Conservation (phyloP, 345 rosid species). For the Schrenkiella parvula region DNA sequence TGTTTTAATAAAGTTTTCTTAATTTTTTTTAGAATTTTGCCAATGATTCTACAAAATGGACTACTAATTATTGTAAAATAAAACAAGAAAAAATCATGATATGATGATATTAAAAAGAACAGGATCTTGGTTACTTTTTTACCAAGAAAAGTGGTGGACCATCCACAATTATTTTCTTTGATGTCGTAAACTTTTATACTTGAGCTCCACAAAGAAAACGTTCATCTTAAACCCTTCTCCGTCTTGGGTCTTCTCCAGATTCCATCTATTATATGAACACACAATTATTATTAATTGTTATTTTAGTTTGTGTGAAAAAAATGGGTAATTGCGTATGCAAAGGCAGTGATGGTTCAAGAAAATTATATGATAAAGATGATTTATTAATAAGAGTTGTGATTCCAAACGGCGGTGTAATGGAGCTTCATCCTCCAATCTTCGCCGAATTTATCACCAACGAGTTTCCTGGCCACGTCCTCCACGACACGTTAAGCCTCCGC, state of each 20-base stretch:
- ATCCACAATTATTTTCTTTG: background rate
- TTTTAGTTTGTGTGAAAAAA: background rate
- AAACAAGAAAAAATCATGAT: background rate
- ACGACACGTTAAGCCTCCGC: slow-evolving; percentile 39
- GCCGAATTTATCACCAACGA: slow-evolving; percentile 69
- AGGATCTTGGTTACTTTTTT: slow-evolving; percentile 15
- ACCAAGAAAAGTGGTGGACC: slow-evolving; percentile 30
- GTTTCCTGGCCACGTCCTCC: slow-evolving; percentile 71
- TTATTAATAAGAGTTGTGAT: slow-evolving; percentile 54
- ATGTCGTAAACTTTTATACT: background rate
- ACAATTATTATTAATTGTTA: background rate
- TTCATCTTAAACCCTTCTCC: background rate
- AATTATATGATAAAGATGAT: slow-evolving; percentile 35
- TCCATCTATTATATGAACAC: background rate
- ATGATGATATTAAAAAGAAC: background rate
- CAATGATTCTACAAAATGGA: background rate
- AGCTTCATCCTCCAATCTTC: slow-evolving; percentile 62
- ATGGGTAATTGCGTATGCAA: slow-evolving; percentile 78
- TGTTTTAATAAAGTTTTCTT: background rate
- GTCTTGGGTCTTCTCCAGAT: slow-evolving; percentile 17
- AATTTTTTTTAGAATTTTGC: background rate
- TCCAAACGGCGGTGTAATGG: slow-evolving; percentile 69
- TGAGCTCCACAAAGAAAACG: background rate
- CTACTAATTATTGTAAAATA: background rate
- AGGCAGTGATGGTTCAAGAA: slow-evolving; percentile 34